Conservation (phyloP, 495 filamentous ascomycete genomes). For the Hypoxylon fragiforme region DNA sequence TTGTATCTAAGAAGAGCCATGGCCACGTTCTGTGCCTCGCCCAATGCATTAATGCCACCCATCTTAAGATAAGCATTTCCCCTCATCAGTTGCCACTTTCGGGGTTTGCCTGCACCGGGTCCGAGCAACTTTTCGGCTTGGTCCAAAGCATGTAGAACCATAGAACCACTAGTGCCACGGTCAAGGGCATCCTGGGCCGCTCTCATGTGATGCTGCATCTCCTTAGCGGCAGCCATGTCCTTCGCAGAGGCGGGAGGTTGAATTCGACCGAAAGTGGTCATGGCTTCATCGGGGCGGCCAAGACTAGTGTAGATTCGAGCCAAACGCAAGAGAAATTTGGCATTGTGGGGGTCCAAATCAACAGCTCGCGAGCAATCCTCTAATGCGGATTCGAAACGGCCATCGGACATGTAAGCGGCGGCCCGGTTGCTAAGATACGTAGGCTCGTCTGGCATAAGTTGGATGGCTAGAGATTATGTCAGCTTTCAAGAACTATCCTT, state of each 20-base stretch:
- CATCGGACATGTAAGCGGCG: slow-evolving; percentile 86
- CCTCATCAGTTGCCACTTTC: slow-evolving; percentile 90
- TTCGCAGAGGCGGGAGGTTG: slow-evolving; percentile 76
- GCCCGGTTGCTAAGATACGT: slow-evolving; percentile 96
- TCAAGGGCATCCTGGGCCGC: slow-evolving; percentile 77
- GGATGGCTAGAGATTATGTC: slow-evolving; percentile 66
- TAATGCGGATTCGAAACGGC: slow-evolving; percentile 74
- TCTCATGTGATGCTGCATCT: slow-evolving; percentile 80
- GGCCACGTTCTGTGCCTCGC: slow-evolving; percentile 89
- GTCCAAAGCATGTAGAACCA: slow-evolving; percentile 90
- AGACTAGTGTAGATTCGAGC: slow-evolving; percentile 86
- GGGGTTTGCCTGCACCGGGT: slow-evolving; percentile 69
- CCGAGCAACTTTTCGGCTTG: slow-evolving; percentile 82
- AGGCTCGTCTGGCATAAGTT: slow-evolving; percentile 72
- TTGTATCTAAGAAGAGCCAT: slow-evolving; percentile 84
- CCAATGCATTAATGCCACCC: slow-evolving; percentile 83
- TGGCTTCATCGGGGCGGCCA: slow-evolving; percentile 81
- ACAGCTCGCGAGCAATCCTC: slow-evolving; percentile 81
- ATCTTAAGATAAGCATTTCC: slow-evolving; percentile 96
- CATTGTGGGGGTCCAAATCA: slow-evolving; percentile 77
- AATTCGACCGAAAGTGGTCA: slow-evolving; percentile 75
- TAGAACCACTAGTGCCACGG: slow-evolving; percentile 75
- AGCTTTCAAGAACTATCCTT: not conserved
- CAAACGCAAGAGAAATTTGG: slow-evolving; percentile 85
- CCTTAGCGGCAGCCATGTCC: slow-evolving; percentile 75